A percentile compares a stretch with the other conserved stretches of the same genome.
Conservation (phyloP, 2,329 filamentous ascomycete genomes). For the Claviceps quebecensis region DNA sequence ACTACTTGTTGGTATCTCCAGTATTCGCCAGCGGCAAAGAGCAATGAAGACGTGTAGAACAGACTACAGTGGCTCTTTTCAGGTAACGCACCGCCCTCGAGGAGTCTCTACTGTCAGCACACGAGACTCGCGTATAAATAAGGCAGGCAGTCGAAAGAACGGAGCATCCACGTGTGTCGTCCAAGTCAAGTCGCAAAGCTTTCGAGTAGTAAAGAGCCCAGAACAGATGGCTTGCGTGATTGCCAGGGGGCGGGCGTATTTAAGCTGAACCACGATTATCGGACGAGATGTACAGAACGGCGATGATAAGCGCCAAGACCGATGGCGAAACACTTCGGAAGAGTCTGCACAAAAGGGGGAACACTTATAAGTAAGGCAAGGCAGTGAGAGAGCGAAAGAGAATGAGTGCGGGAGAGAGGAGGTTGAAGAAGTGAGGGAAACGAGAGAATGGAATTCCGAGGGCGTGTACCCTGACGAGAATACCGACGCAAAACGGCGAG, state of each 20-base stretch:
- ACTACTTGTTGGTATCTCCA: neutral
- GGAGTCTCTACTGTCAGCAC: neutral
- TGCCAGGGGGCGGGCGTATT: neutral
- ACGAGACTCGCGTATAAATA: neutral
- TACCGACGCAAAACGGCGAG: neutral
- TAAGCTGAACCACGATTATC: neutral
- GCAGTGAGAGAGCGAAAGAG: no score
- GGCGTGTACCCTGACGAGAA: neutral
- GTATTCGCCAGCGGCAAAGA: neutral
- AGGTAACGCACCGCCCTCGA: neutral
- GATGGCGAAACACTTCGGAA: neutral
- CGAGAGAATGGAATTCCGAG: slow-evolving; percentile 1
- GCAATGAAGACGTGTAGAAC: neutral
- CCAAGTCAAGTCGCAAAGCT: neutral
- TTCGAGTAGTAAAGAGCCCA: neutral
- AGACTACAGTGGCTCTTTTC: neutral
- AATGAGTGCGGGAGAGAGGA: neutral
- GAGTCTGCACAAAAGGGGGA: neutral
- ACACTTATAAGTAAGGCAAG: neutral
- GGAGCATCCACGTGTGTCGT: neutral
- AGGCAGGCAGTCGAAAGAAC: neutral
- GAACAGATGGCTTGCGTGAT: neutral
- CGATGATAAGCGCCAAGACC: neutral
- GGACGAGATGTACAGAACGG: neutral
- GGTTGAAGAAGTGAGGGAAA: neutral